Evolutionary conservation across 2,329 filamentous ascomycete species (phyloP).

Genomic region (Zymoseptoria pseudotritici): DNA sequence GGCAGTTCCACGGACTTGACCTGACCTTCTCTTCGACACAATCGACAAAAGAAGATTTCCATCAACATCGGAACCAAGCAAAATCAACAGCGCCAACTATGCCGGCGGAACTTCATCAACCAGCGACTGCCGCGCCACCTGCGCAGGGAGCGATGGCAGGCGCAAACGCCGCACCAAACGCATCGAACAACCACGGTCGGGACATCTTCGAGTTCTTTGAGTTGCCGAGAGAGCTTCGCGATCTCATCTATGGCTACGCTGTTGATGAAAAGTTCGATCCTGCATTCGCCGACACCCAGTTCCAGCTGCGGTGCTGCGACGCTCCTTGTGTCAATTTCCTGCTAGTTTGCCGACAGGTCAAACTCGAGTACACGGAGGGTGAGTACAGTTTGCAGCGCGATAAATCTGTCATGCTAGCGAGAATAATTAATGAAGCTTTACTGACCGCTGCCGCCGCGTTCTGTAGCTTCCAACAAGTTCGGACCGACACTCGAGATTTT

Average conservation of each 20-base stretch:
- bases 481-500: too few species aligned
- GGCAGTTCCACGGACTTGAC: not conserved
- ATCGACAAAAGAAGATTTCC: not conserved
- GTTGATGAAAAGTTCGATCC: too few species aligned
- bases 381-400: not conserved
- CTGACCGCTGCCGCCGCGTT: too few species aligned
- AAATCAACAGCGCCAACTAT: not conserved
- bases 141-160: not conserved
- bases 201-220: constrained; percentile 20
- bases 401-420: too few species aligned
- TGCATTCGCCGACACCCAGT: not conserved
- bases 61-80: not conserved
- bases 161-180: not conserved
- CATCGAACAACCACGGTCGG: not conserved
- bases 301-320: not conserved
- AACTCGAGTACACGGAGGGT: not conserved
- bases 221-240: constrained; percentile 7
- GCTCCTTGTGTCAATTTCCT: not conserved
- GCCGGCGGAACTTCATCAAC: not conserved
- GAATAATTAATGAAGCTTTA: too few species aligned
- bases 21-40: not conserved
- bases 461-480: too few species aligned
- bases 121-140: not conserved
- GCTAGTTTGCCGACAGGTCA: not conserved
- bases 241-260: constrained; percentile 6